Evolutionary conservation across 805 yeast species (phyloP).

Genomic region (Ogataea methylovora): DNA sequence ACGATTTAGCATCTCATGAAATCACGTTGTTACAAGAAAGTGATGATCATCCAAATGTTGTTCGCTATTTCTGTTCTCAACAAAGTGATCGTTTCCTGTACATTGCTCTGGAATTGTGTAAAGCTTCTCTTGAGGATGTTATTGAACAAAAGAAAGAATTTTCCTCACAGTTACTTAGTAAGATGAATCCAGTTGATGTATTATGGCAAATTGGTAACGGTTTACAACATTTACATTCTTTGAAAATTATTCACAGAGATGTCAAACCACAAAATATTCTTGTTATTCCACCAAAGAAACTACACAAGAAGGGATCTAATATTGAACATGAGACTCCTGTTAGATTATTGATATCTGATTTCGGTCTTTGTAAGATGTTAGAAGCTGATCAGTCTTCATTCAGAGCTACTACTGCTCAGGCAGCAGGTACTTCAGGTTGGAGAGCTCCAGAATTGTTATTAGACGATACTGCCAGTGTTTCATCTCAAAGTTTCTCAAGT

Average conservation of each 20-base stretch:
- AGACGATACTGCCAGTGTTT: conserved; percentile 53
- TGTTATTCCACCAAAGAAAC: conserved; percentile 62
- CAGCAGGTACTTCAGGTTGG: conserved; percentile 98
- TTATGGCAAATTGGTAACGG: conserved; percentile 79
- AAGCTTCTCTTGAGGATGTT: conserved; percentile 81
- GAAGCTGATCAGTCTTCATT: conserved; percentile 92
- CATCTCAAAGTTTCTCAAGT: conserved; percentile 59
- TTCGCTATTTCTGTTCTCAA: conserved; percentile 90
- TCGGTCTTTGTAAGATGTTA: conserved; percentile 88
- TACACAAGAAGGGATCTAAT: conserved; percentile 7
- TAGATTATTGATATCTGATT: conserved; percentile 83
- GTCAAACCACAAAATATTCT: conserved; percentile 90
- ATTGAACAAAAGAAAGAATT: conserved; percentile 44
- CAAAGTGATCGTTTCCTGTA: conserved; percentile 80
- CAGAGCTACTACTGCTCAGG: conserved; percentile 84
- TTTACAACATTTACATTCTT: conserved; percentile 74
- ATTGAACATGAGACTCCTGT: conserved; percentile 32
- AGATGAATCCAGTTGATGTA: conserved; percentile 44
- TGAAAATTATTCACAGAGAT: conserved; percentile 92
- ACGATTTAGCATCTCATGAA: conserved; percentile 90
- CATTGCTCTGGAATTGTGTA: conserved; percentile 89
- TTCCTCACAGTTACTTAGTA: conserved; percentile 28
- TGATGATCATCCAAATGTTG: conserved; percentile 94
- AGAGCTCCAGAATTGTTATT: conserved; percentile 85
- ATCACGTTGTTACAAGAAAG: conserved; percentile 83